phyloP scores from a whole-genome alignment of 495 filamentous ascomycete genomes.

The Platismatia glauca region DNA sequence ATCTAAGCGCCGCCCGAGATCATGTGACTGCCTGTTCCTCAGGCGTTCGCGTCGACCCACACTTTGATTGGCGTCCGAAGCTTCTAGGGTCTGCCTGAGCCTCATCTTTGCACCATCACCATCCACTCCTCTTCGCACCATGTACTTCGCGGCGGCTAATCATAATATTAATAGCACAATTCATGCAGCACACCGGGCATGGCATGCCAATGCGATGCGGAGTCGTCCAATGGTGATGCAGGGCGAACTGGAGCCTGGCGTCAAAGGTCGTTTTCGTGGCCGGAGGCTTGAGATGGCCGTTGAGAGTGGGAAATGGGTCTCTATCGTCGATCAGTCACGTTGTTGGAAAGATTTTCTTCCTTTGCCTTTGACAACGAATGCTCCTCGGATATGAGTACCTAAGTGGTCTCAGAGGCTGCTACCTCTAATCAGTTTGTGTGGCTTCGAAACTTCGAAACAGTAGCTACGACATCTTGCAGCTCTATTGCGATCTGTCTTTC shows the following conservation, averaged over 20 bases:
- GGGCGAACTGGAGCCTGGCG: not conserved
- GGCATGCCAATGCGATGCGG: not conserved
- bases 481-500: constrained; percentile 1
- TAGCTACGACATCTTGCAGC: constrained; percentile 12
- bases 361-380: not conserved
- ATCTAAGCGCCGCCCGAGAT: constrained; percentile 8
- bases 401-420: constrained; percentile 1
- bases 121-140: not conserved
- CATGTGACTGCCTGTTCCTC: too few relatives aligned
- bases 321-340: constrained; percentile 8
- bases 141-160: constrained; percentile 8
- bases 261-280: not conserved
- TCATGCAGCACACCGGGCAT: too few relatives aligned
- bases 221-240: not conserved
- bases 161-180: constrained; percentile 3
- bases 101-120: constrained; percentile 1
- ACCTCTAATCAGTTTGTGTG: not conserved
- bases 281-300: not conserved
- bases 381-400: not conserved
- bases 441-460: not conserved
- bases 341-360: not conserved
- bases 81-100: constrained; percentile 3
- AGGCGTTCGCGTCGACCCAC: constrained; percentile 9
- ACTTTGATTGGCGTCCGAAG: constrained; percentile 7
- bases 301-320: not conserved